Base-by-base conservation (phyloP, 179 eudicot species). In the Pouteria campechiana region DNA sequence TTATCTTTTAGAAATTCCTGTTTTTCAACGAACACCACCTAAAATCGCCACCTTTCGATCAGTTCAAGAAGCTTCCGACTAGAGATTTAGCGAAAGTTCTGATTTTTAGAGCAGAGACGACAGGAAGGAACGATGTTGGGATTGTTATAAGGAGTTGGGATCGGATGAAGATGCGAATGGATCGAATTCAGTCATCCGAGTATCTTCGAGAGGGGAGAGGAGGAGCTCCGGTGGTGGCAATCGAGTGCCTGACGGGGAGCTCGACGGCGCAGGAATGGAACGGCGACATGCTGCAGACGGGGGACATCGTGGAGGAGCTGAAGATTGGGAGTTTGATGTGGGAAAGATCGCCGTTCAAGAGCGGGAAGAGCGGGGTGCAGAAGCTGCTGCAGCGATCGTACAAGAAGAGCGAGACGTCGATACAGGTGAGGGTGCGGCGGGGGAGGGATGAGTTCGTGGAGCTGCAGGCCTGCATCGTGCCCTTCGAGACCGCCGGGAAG, bases 181-280 rank as follows among this genome's bases (percentile, higher is more conserved):
- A n/a, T n/a, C n/a, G n/a, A n/a, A n/a, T n/a, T n/a, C n/a, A n/a
- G n/a, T n/a, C n/a, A n/a, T n/a, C n/a, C n/a, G n/a, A n/a, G n/a
- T n/a, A n/a, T n/a, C n/a, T n/a, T n/a, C n/a, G n/a, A n/a, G n/a
- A n/a, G n/a, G n/a, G n/a, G n/a, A n/a, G n/a, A n/a, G n/a, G n/a
- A n/a, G n/a, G n/a, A n/a, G n/a, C n/a, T n/a, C n/a, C 19, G 47
- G 67, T 63, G 18, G 33, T 69, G 0, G 66, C 96, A 1, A 74
- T 87, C 55, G 85, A 87, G 41, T 87, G 96, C 59, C 39, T 87
- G 4, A 53, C 56, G 44, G 93, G 94, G 1, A 79, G 81, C 12
- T 76, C 96, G 3, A 65, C 52, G 35, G 86, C 81, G n/a, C 93
- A 83, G 11, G 96, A 87, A 37, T 87, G 96, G 96, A 76, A 90